Evolutionary conservation across 1,284 basidiomycete species (phyloP), one percentile per base, ranked within the genome.

Genomic region (Butyriboletus appendiculatus): DNA sequence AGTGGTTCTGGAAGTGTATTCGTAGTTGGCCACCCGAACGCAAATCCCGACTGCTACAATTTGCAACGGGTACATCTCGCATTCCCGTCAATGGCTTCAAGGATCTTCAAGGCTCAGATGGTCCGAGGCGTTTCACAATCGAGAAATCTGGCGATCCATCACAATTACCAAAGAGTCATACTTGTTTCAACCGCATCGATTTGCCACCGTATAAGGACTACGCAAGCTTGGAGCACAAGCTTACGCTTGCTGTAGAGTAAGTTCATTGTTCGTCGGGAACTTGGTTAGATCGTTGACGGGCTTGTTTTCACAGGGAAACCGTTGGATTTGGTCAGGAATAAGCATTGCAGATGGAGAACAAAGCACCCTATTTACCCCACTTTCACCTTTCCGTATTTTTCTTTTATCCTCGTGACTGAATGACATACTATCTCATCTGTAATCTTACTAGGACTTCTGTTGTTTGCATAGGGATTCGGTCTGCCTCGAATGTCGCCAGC

Each of bases 1-100:
- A 96, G 68, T 97, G 94, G 94, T 97, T 97, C 86, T 97, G 94
- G 94, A 90, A 96, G 75, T 93, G 91, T 64, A 90, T 97, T 40
- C 85, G 90, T 57, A 84, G 85, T 56, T 97, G 94, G 94, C 94
- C 94, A 2, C 85, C 94, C 0, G 94, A 96, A 77, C 87, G 92
- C 73, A 95, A 96, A 76, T 91, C 90, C 15, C 87, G 94, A 41
- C 75, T 96, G 45, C 74, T 94, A 44, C 94, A 96, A 72, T 96
- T 97, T 70, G 92, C 93, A 4, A 96, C 95, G 8, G 95, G 94
- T 28, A 96, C 94, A 3, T 93, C 90, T 24, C 83, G 94, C 60
- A 94, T 97, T 63, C 94, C 94, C 6, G 94, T 85, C 64, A 95
- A 95, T 65, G 94, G 93, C 0, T 96, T 96, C 81, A 96, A 96